Conservation (phyloP, 176 grass and related monocot species). For the Oryza longistaminata region DNA sequence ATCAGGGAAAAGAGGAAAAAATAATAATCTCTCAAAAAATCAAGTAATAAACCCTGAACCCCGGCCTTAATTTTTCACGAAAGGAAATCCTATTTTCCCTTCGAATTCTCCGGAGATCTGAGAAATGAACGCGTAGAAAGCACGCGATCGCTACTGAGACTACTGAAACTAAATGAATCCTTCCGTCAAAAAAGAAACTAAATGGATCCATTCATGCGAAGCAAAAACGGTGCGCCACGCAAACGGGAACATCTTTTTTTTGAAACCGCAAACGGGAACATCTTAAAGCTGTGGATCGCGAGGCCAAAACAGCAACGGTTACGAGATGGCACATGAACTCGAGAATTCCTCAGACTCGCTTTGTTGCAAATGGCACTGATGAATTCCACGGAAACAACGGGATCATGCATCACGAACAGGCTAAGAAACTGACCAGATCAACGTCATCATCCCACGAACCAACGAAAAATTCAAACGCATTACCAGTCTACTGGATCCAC, state of each 20-base stretch:
- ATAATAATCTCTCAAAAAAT: background rate
- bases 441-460: background rate
- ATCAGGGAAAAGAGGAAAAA: background rate
- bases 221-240: background rate
- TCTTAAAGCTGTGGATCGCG: background rate
- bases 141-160: background rate
- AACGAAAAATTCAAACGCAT: background rate
- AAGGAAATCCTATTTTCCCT: background rate
- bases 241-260: background rate
- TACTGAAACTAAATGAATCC: background rate
- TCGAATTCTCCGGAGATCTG: background rate
- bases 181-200: no score
- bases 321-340: background rate
- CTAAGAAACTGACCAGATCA: background rate
- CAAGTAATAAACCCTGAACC: constrained; percentile 23
- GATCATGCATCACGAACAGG: background rate
- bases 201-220: background rate
- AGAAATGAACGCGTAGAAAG: background rate
- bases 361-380: background rate
- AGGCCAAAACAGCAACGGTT: background rate
- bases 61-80: background rate
- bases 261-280: no score
- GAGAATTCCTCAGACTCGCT: background rate
- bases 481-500: background rate
- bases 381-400: background rate